These are phyloP conservation scores for Plasmodium gonderi DNA, from an alignment of 169 alveolate species.

Conservation along the genomic window DNA sequence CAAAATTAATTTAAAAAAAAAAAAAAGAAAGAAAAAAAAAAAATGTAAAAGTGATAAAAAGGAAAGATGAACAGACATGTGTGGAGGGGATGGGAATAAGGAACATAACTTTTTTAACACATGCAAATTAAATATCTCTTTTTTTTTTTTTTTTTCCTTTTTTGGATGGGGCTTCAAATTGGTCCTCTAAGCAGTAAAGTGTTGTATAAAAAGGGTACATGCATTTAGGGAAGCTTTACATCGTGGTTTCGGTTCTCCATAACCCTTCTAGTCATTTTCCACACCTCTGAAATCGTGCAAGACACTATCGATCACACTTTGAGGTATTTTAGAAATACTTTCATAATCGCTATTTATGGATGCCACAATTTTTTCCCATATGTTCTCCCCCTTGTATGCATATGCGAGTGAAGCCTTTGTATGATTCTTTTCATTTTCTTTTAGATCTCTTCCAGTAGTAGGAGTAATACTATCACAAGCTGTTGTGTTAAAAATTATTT, in stretches of 20 bases:
- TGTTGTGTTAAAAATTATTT: slow-evolving; percentile 37
- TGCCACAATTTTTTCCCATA: slow-evolving; percentile 70
- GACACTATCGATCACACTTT: slow-evolving; percentile 33
- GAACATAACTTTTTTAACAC: background rate
- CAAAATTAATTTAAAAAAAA: background rate
- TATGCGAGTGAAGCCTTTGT: too few species aligned
- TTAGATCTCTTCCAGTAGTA: background rate
- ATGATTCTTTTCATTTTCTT: background rate
- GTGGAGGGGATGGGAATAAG: background rate
- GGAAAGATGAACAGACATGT: too few species aligned
- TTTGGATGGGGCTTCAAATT: too few species aligned
- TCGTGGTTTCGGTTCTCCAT: background rate
- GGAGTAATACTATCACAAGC: background rate
- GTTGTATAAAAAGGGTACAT: too few species aligned
- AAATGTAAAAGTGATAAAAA: background rate
- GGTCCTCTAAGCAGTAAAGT: too few species aligned
- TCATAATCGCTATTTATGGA: slow-evolving; percentile 65
- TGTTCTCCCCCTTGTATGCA: slow-evolving; percentile 39
- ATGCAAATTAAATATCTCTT: too few species aligned
- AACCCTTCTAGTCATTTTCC: slow-evolving; percentile 15
- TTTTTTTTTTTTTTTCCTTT: too few species aligned
- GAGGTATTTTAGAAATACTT: slow-evolving; percentile 45
- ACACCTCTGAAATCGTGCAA: slow-evolving; percentile 45
- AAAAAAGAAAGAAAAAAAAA: background rate
- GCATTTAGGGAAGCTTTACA: too few species aligned